Percentiles rank a stretch among this genome's conserved stretches.
phyloP scores from a whole-genome alignment of 2,329 filamentous ascomycete genomes.

The Aspergillus sergii region DNA sequence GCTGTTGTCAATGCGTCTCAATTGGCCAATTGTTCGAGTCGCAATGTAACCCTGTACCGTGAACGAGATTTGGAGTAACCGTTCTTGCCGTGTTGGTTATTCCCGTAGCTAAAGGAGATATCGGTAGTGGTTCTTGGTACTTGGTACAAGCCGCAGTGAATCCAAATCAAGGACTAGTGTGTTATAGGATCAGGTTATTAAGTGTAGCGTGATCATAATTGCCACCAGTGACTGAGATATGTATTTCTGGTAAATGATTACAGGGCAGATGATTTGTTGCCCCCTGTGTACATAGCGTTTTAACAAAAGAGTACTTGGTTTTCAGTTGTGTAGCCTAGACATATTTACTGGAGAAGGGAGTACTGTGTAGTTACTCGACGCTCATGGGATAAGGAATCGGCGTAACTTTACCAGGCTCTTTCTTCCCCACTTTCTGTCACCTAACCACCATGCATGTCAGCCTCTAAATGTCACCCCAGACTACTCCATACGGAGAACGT shows the following conservation, averaged over 20 bases:
- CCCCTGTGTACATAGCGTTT: neutral
- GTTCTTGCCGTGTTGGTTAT: neutral
- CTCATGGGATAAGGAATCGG: neutral
- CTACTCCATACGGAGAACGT: slow-evolving; percentile 5
- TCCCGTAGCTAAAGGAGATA: neutral
- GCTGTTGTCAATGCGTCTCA: neutral
- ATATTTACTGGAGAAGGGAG: too few relatives aligned
- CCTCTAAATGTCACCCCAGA: slow-evolving; percentile 6
- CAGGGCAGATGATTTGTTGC: neutral
- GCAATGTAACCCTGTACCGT: neutral
- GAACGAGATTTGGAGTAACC: neutral
- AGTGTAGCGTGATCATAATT: neutral
- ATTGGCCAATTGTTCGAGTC: neutral
- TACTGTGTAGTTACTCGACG: neutral
- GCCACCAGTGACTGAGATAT: neutral
- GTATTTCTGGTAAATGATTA: neutral
- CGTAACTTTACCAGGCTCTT: neutral
- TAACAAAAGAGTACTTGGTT: neutral
- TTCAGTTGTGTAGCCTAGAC: neutral
- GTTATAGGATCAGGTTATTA: neutral
- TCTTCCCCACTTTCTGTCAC: slow-evolving; percentile 1
- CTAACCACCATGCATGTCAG: slow-evolving; percentile 6
- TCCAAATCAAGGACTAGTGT: neutral
- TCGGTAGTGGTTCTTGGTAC: neutral
- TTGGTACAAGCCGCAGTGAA: neutral